phyloP scores from a whole-genome alignment of 306 rosid genomes.

The Aeschynomene evenia region DNA sequence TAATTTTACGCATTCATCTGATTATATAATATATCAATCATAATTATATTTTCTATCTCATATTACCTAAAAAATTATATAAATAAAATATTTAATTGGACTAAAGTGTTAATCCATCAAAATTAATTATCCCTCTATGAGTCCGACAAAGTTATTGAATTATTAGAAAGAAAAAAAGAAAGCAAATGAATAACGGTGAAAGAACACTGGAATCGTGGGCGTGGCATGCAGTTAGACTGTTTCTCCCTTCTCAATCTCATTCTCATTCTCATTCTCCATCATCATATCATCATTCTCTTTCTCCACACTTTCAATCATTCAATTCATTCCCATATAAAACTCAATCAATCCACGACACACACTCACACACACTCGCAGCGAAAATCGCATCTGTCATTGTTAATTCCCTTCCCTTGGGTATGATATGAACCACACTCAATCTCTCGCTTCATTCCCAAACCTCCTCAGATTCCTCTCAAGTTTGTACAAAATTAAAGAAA shows the following conservation, averaged over 20 bases:
- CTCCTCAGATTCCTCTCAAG: conserved; percentile 33
- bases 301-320: background rate
- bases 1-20: too few species aligned
- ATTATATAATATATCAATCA: too few species aligned
- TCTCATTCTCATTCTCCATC: background rate
- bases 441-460: conserved; percentile 72
- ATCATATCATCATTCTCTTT: background rate
- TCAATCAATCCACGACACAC: background rate
- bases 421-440: conserved; percentile 51
- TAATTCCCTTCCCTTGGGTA: conserved; percentile 9
- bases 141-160: too few species aligned
- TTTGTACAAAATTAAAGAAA: background rate
- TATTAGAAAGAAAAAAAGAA: too few species aligned
- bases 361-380: background rate
- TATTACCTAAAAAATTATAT: too few species aligned
- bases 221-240: conserved; percentile 8
- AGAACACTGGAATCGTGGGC: conserved; percentile 20
- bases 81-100: too few species aligned
- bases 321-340: background rate
- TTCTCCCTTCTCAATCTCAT: background rate
- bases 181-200: background rate
- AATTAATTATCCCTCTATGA: too few species aligned
- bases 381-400: conserved; percentile 39
- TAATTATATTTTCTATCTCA: too few species aligned
- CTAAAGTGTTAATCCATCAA: too few species aligned